Base-by-base conservation (phyloP, 192 early-diverging fungal species). In the Backusella tuberculispora region DNA sequence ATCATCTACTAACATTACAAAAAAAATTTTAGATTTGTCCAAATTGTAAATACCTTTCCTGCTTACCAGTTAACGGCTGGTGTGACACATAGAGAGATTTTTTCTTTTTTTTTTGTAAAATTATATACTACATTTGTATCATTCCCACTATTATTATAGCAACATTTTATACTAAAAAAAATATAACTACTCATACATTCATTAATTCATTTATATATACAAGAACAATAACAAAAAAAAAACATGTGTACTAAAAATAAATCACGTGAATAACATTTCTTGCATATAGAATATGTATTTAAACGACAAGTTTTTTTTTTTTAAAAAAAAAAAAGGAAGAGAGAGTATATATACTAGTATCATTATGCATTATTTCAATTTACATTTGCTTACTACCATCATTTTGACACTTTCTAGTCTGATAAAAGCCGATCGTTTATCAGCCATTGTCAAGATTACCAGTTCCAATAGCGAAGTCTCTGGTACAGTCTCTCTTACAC, bases 401-500 rank as follows among this genome's bases (percentile, higher is more conserved):
- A 94, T 94, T 89, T 88, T 87, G 76, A 89, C 53, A 4, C 53
- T 56, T 56, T 26, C 13, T 56, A 90, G 79, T 93, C 92, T 79
- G 88, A 94, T 73, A 24, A 56, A 56, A 24, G 53, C 53, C 21
- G 19, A 10, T 56, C 29, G 1, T 34, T 34, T 34, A 34, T 34
- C 29, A 34, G 88, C 88, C 79, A 87, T 92, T 81, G 79, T 93
- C 78, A 87, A 86, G 73, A 91, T 88, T 75, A 82, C 85, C 56
- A 71, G 75, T 56, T 15, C 66, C 38, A 34, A 29, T n/a, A 46
- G 76, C 72, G 6, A 14, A 72, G 91, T 90, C 76, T 78, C 84
- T 14, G 94, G 94, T 71, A 89, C 87, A 60, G 82, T 95, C 69
- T 84, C 74, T 41, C 86, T 95, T 74, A 85, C 71, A 66, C 92